These are phyloP conservation scores for Beauveria medogensis DNA, from an alignment of 2,329 filamentous ascomycete species.

Conservation along the genomic window DNA sequence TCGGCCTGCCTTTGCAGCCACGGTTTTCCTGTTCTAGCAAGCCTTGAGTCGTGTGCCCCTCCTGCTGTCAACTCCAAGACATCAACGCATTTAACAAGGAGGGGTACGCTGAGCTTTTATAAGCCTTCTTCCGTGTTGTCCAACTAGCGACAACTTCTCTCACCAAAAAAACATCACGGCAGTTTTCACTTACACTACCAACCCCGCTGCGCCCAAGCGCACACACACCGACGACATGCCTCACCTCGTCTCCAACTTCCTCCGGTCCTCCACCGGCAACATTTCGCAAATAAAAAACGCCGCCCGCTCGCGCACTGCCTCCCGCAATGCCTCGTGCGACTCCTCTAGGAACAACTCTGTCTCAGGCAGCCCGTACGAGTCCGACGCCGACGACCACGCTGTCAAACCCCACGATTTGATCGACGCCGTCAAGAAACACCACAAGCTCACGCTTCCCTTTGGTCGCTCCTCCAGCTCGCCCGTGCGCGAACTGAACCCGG, in stretches of 20 bases:
- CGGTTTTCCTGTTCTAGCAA: neutral
- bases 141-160: neutral
- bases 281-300: constrained; percentile 42
- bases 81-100: constrained; percentile 1
- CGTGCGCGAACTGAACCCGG: constrained; percentile 14
- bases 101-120: constrained; percentile 3
- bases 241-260: constrained; percentile 49
- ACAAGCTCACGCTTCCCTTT: constrained; percentile 34
- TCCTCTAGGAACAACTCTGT: constrained; percentile 18
- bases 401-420: constrained; percentile 32
- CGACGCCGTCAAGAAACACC: constrained; percentile 34
- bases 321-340: constrained; percentile 12
- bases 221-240: constrained; percentile 36
- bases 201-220: neutral
- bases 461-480: constrained; percentile 17
- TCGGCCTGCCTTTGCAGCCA: neutral
- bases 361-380: constrained; percentile 26
- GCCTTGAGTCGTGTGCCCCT: constrained; percentile 4
- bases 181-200: neutral
- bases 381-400: constrained; percentile 28
- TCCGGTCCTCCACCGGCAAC: constrained; percentile 48
- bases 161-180: neutral
- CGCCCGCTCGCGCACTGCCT: constrained; percentile 17
- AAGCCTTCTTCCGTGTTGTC: neutral
- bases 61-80: constrained; percentile 5